Percentiles rank a stretch among this genome's conserved stretches.
phyloP scores from a whole-genome alignment of 106 monocot genomes.

The Dendrobium officinale region DNA sequence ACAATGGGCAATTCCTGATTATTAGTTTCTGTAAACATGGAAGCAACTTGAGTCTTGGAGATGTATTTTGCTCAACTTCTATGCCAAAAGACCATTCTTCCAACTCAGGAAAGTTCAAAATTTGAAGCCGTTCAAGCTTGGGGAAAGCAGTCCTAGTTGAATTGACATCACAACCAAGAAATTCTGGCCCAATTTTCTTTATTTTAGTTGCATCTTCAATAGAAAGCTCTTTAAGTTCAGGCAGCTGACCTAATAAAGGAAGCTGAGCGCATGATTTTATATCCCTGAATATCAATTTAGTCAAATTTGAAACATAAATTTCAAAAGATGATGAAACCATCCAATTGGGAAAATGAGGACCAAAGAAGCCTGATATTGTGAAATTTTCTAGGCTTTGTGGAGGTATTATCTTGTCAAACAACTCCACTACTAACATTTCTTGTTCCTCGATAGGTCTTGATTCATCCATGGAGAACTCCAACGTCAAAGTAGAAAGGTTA shows the following conservation, averaged over 20 bases:
- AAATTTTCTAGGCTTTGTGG: neutral
- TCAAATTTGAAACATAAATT: too few species aligned
- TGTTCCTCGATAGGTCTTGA: neutral
- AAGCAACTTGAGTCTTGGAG: neutral
- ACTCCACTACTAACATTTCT: neutral
- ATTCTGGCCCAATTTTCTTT: neutral
- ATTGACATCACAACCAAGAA: neutral
- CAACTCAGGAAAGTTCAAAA: conserved; percentile 18
- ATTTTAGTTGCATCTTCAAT: neutral
- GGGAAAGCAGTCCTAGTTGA: conserved; percentile 8
- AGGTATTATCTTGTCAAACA: neutral
- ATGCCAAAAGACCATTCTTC: conserved; percentile 23
- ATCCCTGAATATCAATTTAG: too few species aligned
- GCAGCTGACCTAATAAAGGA: neutral
- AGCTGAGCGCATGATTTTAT: too few species aligned
- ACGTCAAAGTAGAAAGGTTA: neutral
- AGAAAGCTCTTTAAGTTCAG: neutral
- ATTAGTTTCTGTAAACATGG: neutral
- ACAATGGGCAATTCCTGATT: conserved; percentile 2
- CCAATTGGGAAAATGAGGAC: neutral
- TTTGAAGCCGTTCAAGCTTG: conserved; percentile 8
- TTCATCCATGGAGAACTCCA: neutral
- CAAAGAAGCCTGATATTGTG: neutral
- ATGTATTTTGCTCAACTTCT: neutral
- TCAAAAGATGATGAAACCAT: neutral